These are phyloP conservation scores for Penicillium taxi DNA, from an alignment of 495 filamentous ascomycete species.

Conservation along the genomic window DNA sequence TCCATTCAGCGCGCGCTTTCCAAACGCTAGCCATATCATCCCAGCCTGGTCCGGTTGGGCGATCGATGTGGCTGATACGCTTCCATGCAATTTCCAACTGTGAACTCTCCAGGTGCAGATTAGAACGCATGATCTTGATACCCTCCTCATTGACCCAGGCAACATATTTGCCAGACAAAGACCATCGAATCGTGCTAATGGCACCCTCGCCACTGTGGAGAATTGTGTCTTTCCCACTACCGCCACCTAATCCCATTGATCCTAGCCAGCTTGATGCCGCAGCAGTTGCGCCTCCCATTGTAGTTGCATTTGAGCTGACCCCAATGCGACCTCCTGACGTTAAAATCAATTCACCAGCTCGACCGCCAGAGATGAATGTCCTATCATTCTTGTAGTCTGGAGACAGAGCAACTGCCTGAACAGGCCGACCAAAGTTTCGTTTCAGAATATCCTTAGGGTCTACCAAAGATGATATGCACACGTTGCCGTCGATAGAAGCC, in stretches of 20 bases:
- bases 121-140: conserved; percentile 93
- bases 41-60: conserved; percentile 71
- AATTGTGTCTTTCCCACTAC: conserved; percentile 76
- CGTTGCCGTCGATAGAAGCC: conserved; percentile 90
- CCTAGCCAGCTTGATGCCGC: conserved; percentile 88
- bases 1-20: conserved; percentile 87
- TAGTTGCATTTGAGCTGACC: conserved; percentile 69
- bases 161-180: conserved; percentile 79
- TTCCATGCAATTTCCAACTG: conserved; percentile 87
- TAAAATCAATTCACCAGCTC: conserved; percentile 83
- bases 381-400: conserved; percentile 86
- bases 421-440: conserved; percentile 86
- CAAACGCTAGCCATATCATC: conserved; percentile 92
- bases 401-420: conserved; percentile 82
- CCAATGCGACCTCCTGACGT: conserved; percentile 74
- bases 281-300: conserved; percentile 67
- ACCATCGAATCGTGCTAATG: conserved; percentile 90
- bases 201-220: conserved; percentile 88
- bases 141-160: conserved; percentile 94
- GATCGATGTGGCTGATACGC: conserved; percentile 84
- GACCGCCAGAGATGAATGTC: conserved; percentile 81
- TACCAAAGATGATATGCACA: conserved; percentile 77
- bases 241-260: conserved; percentile 67
- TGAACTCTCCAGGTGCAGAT: conserved; percentile 66
- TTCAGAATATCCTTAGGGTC: conserved; percentile 74